Base-by-base conservation (phyloP, 1,284 basidiomycete genomes). In the Trichosporon ovoides region DNA sequence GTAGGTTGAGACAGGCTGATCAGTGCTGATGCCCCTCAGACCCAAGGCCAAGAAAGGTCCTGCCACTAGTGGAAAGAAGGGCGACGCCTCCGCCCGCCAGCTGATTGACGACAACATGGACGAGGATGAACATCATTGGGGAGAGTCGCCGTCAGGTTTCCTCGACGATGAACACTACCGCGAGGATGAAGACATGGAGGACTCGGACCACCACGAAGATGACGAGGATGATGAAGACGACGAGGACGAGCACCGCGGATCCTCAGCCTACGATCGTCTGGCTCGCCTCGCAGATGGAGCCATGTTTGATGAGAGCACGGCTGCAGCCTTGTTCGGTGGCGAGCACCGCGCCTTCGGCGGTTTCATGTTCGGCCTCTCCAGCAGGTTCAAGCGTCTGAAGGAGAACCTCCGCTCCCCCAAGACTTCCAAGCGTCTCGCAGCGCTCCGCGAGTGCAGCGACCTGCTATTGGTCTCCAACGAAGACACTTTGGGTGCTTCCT, bases 391-490 rank as follows among this genome's bases (percentile, higher is more conserved):
- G 82, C 86, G 86, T 14, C 88, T 96, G 81, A 81, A 95, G 62
- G 87, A 83, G 74, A 89, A 91, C 72, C 90, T 97, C 81, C 91
- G 91, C 74, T 80, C 84, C 18, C 86, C 87, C 20, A 88, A 88
- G 71, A 83, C 87, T 7, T 87, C 89, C 0, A 88, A 87, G 24
- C 86, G 91, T 49, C 84, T 97, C 53, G 80, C 93, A 52, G 92
- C 93, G 3, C 81, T 99, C 14, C 92, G 97, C 71, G 95, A 98
- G 72, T 84, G 97, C 56, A 92, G 89, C 73, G 96, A 98, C 73
- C 77, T 97, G 46, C 85, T 98, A 57, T 91, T 91, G 63, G 94
- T 98, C 78, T 92, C 91, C 77, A 98, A 92, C 7, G 95, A 98
- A 78, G 96, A 98, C 75, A 97, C 92, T 1, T 81, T 99, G 40